These are phyloP conservation scores for Debaryomyces sp. DNA, from an alignment of 1,139 yeast species.

Conservation along the genomic window DNA sequence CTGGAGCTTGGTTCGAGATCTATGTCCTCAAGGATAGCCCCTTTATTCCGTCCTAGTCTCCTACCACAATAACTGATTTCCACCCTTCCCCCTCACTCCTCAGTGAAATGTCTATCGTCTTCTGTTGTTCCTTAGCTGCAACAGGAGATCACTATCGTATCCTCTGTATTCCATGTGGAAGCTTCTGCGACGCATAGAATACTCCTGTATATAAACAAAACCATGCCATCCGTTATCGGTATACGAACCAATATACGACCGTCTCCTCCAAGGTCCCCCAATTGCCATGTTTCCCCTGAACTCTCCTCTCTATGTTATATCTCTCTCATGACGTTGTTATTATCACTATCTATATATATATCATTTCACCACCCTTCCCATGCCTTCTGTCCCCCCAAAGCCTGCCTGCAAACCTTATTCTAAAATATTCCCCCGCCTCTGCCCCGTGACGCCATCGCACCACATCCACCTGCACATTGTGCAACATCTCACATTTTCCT, in stretches of 20 bases:
- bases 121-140: neutral
- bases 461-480: neutral
- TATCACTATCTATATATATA: neutral
- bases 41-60: too few relatives aligned
- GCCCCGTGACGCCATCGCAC: slow-evolving; percentile 2
- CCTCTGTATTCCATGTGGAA: neutral
- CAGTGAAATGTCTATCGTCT: neutral
- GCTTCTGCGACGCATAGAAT: neutral
- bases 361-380: neutral
- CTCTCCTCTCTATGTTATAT: neutral
- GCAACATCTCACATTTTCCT: neutral
- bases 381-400: neutral
- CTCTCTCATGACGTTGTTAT: neutral
- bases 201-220: neutral
- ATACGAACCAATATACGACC: neutral
- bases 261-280: neutral
- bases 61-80: neutral
- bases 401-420: neutral
- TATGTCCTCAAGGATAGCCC: too few relatives aligned
- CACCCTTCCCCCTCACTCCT: neutral
- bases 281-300: neutral
- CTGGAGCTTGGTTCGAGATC: neutral
- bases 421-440: neutral
- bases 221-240: neutral
- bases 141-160: neutral